Percentiles rank a stretch among this genome's conserved stretches.
Conservation (phyloP, 257 asterid genomes). For the Phtheirospermum japonicum region DNA sequence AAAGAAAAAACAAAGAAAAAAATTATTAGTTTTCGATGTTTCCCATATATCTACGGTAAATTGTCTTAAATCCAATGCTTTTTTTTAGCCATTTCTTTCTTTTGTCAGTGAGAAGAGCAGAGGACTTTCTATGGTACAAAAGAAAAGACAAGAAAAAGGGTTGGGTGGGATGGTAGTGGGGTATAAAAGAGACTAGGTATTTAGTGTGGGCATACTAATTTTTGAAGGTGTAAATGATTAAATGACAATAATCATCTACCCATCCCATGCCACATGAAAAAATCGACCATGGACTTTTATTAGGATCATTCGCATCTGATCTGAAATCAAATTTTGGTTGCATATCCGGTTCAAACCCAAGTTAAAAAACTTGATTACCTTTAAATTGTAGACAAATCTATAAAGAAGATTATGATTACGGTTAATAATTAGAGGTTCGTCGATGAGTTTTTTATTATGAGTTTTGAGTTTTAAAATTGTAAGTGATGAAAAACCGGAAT, state of each 20-base stretch:
- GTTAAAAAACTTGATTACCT: too few species aligned
- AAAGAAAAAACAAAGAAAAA: too few species aligned
- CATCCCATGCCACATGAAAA: conserved; percentile 15
- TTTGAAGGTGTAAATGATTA: conserved; percentile 1
- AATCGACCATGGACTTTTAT: conserved; percentile 5
- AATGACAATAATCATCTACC: conserved; percentile 18
- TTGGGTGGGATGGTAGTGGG: not conserved
- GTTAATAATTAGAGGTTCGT: too few species aligned
- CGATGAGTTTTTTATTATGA: too few species aligned
- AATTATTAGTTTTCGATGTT: conserved; percentile 39
- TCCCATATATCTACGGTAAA: conserved; percentile 17
- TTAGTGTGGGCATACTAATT: not conserved
- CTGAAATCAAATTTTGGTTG: too few species aligned
- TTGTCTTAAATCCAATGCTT: conserved; percentile 10
- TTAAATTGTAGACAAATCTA: too few species aligned
- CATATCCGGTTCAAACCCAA: too few species aligned
- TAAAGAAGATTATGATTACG: too few species aligned
- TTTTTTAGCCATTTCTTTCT: conserved; percentile 25
- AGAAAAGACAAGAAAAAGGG: conserved; percentile 25
- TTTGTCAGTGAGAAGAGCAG: conserved; percentile 33
- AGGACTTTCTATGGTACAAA: conserved; percentile 32
- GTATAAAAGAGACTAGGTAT: not conserved
- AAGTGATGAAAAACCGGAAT: too few species aligned
- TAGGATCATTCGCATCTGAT: too few species aligned
- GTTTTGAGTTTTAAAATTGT: too few species aligned